Evolutionary conservation across 306 rosid genomes (phyloP), one percentile per base, ranked within the genome.

Genomic region (Castanea mollissima): DNA sequence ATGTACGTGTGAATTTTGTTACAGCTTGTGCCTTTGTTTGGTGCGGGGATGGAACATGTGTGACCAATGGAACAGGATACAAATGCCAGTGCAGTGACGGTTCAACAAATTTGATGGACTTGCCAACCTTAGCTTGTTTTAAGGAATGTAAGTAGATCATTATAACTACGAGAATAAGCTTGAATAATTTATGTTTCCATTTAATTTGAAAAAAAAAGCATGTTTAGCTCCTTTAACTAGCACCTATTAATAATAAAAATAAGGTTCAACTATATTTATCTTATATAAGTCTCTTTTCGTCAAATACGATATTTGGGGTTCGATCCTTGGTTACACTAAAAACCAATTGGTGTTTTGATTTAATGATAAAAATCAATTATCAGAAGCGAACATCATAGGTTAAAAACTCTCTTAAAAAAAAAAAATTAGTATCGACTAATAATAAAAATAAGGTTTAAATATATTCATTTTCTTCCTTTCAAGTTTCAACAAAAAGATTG

Each of bases 11-110:
- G 54, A 10, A 49, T 49, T 49, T 49, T 49, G 5, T 54, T 80
- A 23, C 85, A 83, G 87, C 55, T 73, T 87, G 90, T 82, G 31
- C 49, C 8, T 12, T 75, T 6, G 76, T 58, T 55, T 84, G 88
- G 87, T 81, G 90, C 20, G 84, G 84, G 1, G 85, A 84, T 15
- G 86, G 86, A 79, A 81, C 65, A 12, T 87, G 90, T 71, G 60
- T 87, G 16, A 9, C 78, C 69, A 58, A 81, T 60, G 82, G 75
- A 41, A 31, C 73, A 4, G 82, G 80, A 69, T 35, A 87, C 78
- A 13, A 9, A 54, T 87, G 90, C 84, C 41, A 79, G 60, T 87
- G 90, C 80, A 31, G 46, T 68, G 55, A 79, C 56, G 86, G 88
- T 72, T 78, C 81, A 1, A 3, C 38, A 2, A 87, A 84, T 78